Conservation (phyloP, 2,329 filamentous ascomycete species). For the Ophiostoma piceae region DNA sequence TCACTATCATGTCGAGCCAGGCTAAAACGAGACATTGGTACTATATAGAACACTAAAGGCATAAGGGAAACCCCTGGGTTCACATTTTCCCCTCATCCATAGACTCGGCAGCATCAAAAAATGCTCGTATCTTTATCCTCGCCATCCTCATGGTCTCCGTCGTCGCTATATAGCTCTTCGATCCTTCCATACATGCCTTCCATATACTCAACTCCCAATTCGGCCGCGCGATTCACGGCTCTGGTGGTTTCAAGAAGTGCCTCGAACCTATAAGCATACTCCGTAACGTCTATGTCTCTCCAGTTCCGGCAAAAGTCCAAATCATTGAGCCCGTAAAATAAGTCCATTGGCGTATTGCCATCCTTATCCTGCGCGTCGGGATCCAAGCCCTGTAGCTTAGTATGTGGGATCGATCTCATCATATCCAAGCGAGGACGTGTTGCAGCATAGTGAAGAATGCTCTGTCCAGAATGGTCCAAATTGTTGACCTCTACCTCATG, state of each 20-base stretch:
- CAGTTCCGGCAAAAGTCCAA: neutral
- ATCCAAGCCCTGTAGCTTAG: neutral
- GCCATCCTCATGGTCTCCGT: neutral
- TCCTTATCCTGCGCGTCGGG: neutral
- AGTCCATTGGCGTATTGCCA: neutral
- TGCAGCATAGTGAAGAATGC: neutral
- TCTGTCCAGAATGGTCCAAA: neutral
- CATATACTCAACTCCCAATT: neutral
- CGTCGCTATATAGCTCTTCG: neutral
- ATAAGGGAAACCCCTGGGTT: neutral
- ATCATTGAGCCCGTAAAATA: neutral
- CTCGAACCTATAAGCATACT: neutral
- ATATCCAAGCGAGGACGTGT: neutral
- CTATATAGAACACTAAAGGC: neutral
- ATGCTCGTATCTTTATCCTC: neutral
- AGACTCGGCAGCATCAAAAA: neutral
- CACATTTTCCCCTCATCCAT: neutral
- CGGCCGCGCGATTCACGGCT: neutral
- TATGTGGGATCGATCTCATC: neutral
- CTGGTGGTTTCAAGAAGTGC: neutral
- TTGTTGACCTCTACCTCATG: neutral
- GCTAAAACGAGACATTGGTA: neutral
- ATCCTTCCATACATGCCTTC: neutral
- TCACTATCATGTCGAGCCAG: no score
- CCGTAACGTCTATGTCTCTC: neutral